A percentile compares a stretch with the other conserved stretches of the same genome.
These are phyloP conservation scores for Heliamphora exappendiculata DNA, from an alignment of 148 eudicot species.

Conservation along the genomic window DNA sequence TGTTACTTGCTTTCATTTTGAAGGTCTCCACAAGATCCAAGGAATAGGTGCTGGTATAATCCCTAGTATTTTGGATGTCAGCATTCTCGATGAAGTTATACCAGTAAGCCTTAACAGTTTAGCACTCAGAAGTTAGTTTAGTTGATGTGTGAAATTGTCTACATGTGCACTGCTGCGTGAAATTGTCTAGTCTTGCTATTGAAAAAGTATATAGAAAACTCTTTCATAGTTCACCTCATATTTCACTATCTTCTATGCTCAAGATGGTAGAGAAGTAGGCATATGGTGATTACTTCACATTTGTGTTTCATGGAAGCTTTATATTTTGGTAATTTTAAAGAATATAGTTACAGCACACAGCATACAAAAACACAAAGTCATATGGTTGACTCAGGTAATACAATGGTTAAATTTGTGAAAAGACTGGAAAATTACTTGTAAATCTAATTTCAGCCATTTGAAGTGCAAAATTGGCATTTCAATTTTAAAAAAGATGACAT, in stretches of 20 bases:
- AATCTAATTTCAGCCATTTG: no score
- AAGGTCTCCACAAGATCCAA: slow-evolving; percentile 72
- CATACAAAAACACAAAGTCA: neutral
- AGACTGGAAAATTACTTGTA: no score
- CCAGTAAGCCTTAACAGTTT: slow-evolving; percentile 29
- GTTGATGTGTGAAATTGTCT: slow-evolving; percentile 3
- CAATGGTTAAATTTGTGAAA: neutral
- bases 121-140: neutral
- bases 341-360: neutral
- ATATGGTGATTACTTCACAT: neutral
- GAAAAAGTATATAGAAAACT: slow-evolving; percentile 20
- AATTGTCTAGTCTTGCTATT: neutral
- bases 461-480: no score
- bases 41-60: slow-evolving; percentile 78
- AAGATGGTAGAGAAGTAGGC: neutral
- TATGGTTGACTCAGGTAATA: neutral
- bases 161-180: slow-evolving; percentile 1
- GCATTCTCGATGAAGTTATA: slow-evolving; percentile 55
- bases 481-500: neutral
- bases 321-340: neutral
- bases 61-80: slow-evolving; percentile 44
- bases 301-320: neutral
- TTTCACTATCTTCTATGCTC: neutral
- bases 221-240: slow-evolving; percentile 19
- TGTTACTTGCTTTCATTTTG: slow-evolving; percentile 3